These are phyloP conservation scores for Alternaria sp. DNA, from an alignment of 2,329 filamentous ascomycete species.

Conservation along the genomic window DNA sequence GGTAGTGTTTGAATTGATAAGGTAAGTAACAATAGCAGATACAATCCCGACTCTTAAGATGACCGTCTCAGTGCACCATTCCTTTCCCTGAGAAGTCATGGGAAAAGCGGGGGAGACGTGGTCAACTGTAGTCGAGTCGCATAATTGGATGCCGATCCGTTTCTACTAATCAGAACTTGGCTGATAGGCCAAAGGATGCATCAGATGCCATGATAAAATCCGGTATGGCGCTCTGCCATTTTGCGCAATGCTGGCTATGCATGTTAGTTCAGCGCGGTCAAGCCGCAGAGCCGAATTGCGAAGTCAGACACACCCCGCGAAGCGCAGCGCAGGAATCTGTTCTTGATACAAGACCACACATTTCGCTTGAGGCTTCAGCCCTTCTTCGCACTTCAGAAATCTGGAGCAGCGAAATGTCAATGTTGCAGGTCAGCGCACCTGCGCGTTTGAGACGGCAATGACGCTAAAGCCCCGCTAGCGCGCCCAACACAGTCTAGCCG, in stretches of 20 bases:
- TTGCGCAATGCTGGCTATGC: background rate
- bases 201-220: background rate
- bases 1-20: fast-evolving
- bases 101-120: background rate
- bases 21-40: background rate
- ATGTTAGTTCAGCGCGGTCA: background rate
- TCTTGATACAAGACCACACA: background rate
- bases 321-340: background rate
- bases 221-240: background rate
- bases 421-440: background rate
- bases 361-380: background rate
- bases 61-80: background rate
- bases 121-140: background rate
- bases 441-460: background rate
- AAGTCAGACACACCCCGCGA: background rate
- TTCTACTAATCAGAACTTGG: background rate
- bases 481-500: background rate
- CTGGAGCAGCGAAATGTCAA: background rate
- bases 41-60: background rate
- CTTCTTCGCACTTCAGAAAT: background rate
- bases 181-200: background rate
- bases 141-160: fast-evolving
- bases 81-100: background rate
- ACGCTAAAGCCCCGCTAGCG: background rate
- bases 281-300: background rate